Base-by-base conservation (phyloP, 352 stramenopile species). In the Phytophthora idaei region DNA sequence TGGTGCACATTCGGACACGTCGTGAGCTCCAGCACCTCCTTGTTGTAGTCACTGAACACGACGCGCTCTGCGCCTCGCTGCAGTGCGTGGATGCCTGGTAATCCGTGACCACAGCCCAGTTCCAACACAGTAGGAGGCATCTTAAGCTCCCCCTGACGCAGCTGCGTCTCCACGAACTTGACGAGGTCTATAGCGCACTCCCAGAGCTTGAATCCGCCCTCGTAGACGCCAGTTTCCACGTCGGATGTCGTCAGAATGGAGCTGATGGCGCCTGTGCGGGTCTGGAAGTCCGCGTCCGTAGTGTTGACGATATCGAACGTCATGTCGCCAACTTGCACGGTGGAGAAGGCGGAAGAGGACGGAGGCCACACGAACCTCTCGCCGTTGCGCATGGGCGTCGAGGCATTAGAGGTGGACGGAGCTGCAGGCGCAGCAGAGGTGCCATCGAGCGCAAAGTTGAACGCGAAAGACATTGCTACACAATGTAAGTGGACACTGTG, bases 201-300 rank as follows among this genome's bases (percentile, higher is more conserved):
- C 88, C 88, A 95, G 10, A 95, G 71, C 69, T 95, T 95, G 67
- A 95, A 94, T 21, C 88, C 88, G 32, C 87, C 88, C 77, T 95
- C 88, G 54, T 95, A 95, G 28, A 95, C 85, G 44, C 86, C 85
- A 8, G 78, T 82, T 53, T 94, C 65, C 15, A 95, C 67, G 49
- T 95, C 88, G 0, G 85, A 92, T 4, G 83, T 88, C 29, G 72
- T 90, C 37, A 95, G 59, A 7, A 94, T 85, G 8, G 77, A 80
- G 54, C 73, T 71, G 27, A 95, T 92, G 15, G 67, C 65, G 42
- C 86, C 87, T 7, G 83, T 92, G 25, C 71, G 73, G 8, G 70
- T 64, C 34, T 86, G 60, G 52, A 92, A 92, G 28, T 52, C 57
- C 8, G 69, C 50, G 50, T 87, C 69, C 2, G 70, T 84, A 21